phyloP scores from a whole-genome alignment of 1,284 basidiomycete species.

The Ceratobasidium sp. region DNA sequence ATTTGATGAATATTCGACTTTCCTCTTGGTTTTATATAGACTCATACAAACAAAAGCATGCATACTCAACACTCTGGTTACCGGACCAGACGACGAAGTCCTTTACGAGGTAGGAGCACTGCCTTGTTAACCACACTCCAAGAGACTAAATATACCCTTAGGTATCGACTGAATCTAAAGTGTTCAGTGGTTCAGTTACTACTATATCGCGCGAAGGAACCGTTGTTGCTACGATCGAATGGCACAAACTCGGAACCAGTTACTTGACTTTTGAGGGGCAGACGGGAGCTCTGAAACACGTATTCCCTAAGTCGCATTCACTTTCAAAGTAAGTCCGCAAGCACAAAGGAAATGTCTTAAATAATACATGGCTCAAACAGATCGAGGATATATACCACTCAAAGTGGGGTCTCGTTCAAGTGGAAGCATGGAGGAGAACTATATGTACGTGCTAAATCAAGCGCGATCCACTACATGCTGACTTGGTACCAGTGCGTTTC shows the following conservation, averaged over 20 bases:
- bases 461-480: neutral
- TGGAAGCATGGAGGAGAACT: slow-evolving; percentile 39
- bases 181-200: slow-evolving; percentile 1
- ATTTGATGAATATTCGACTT: neutral
- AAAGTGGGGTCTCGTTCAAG: slow-evolving; percentile 17
- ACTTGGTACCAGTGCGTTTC: slow-evolving; percentile 22
- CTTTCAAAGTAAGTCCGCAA: slow-evolving; percentile 8
- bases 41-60: slow-evolving; percentile 4
- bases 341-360: too few relatives aligned
- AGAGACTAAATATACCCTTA: neutral
- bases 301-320: neutral
- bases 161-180: neutral
- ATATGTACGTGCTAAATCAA: slow-evolving; percentile 3
- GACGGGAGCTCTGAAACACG: neutral
- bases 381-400: slow-evolving; percentile 25
- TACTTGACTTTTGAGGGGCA: slow-evolving; percentile 12
- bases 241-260: slow-evolving; percentile 11
- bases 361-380: neutral
- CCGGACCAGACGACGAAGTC: neutral
- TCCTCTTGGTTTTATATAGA: neutral
- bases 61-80: slow-evolving; percentile 5
- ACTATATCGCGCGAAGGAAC: neutral
- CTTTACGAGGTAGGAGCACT: neutral
- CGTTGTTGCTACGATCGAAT: slow-evolving; percentile 2
- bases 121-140: neutral